A percentile compares a stretch with the other conserved stretches of the same genome.
Evolutionary conservation across 352 stramenopile species (phyloP).

Genomic region (Globisporangium iwayamae): DNA sequence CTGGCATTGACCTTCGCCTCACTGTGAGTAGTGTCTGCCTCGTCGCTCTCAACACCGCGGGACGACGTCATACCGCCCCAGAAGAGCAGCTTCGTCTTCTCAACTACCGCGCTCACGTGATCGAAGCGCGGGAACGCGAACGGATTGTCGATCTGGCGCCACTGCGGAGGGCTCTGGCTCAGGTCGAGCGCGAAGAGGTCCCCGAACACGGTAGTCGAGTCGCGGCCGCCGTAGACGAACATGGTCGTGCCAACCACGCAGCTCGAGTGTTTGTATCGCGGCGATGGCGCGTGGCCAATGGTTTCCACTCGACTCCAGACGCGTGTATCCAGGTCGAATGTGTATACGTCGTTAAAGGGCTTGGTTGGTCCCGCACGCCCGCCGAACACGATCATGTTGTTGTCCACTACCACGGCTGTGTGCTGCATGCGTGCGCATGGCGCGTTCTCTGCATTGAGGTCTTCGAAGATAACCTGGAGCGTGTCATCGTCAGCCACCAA

Average conservation of each 20-base stretch:
- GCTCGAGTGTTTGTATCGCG: slow-evolving; percentile 75
- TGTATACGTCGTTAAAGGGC: slow-evolving; percentile 60
- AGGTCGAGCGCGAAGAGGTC: slow-evolving; percentile 75
- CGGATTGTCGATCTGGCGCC: slow-evolving; percentile 42
- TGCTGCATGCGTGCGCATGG: slow-evolving; percentile 74
- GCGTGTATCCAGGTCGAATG: slow-evolving; percentile 45
- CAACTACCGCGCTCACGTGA: slow-evolving; percentile 51
- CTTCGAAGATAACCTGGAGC: slow-evolving; percentile 30
- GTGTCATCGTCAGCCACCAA: slow-evolving; percentile 16
- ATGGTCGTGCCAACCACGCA: slow-evolving; percentile 60
- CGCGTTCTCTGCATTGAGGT: slow-evolving; percentile 9
- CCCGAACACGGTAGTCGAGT: slow-evolving; percentile 59
- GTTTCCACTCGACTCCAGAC: slow-evolving; percentile 36
- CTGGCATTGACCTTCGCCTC: not conserved
- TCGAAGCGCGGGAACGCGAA: slow-evolving; percentile 41
- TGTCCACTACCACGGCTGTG: slow-evolving; percentile 46
- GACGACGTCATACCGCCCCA: slow-evolving; percentile 60
- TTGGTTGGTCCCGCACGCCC: slow-evolving; percentile 68
- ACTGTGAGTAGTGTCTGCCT: slow-evolving; percentile 4
- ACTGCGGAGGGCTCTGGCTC: slow-evolving; percentile 24
- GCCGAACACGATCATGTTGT: slow-evolving; percentile 77
- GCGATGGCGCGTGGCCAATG: slow-evolving; percentile 31
- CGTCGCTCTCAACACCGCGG: slow-evolving; percentile 20
- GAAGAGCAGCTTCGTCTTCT: slow-evolving; percentile 48
- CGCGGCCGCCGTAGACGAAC: slow-evolving; percentile 69